phyloP scores from a whole-genome alignment of 768 basidiomycete genomes.

The Butyriboletus loyo region DNA sequence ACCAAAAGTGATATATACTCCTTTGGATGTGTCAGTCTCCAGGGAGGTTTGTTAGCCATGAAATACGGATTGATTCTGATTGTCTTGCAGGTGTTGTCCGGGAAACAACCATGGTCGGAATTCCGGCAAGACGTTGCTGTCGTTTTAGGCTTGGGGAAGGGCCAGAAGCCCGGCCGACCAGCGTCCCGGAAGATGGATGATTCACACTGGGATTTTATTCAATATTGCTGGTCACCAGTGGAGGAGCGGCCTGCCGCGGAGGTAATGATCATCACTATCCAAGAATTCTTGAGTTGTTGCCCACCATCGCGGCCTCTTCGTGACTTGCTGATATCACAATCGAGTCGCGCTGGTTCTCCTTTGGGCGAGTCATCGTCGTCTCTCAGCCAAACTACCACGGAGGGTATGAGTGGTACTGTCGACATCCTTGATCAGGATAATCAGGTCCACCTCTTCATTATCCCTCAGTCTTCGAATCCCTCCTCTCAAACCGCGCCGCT shows the following conservation, averaged over 20 bases:
- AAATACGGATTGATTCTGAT: not conserved
- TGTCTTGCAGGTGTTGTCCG: conserved; percentile 2
- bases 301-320: not conserved
- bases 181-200: conserved; percentile 1
- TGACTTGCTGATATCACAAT: not conserved
- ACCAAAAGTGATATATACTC: conserved; percentile 14
- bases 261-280: not conserved
- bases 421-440: not conserved
- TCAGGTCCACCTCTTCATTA: too few species aligned
- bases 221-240: conserved; percentile 2
- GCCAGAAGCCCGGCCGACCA: conserved; percentile 1
- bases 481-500: not conserved
- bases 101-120: conserved; percentile 10
- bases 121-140: not conserved
- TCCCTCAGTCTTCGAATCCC: too few species aligned
- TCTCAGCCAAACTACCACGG: too few species aligned
- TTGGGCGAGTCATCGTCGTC: not conserved
- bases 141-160: conserved; percentile 5
- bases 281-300: not conserved
- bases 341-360: too few species aligned
- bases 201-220: conserved; percentile 7
- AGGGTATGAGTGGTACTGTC: too few species aligned
- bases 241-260: not conserved
- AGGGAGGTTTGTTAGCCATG: conserved; percentile 16
- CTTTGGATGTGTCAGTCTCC: conserved; percentile 31